phyloP scores from a whole-genome alignment of 2,329 filamentous ascomycete genomes.

The Colletotrichum agaves region DNA sequence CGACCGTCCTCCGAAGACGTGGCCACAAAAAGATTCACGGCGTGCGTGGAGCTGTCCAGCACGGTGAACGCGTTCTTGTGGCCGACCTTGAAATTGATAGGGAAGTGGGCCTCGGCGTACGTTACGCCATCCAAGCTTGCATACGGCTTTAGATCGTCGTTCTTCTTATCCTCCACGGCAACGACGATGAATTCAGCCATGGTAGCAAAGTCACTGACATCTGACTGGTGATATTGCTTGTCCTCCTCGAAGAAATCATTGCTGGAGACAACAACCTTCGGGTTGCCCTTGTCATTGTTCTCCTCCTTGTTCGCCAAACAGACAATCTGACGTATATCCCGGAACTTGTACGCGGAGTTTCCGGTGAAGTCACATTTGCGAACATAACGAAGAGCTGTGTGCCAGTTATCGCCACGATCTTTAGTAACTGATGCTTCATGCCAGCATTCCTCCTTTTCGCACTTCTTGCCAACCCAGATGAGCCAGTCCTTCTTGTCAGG shows the following conservation, averaged over 20 bases:
- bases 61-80: slow-evolving; percentile 90
- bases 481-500: slow-evolving; percentile 88
- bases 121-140: slow-evolving; percentile 85
- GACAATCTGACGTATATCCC: slow-evolving; percentile 65
- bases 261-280: slow-evolving; percentile 78
- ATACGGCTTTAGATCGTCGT: slow-evolving; percentile 77
- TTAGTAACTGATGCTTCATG: slow-evolving; percentile 79
- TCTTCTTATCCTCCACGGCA: slow-evolving; percentile 76
- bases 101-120: slow-evolving; percentile 88
- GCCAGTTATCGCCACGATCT: slow-evolving; percentile 85
- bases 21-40: slow-evolving; percentile 92
- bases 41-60: slow-evolving; percentile 92
- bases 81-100: slow-evolving; percentile 81
- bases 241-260: slow-evolving; percentile 79
- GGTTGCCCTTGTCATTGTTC: slow-evolving; percentile 70
- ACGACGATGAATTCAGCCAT: slow-evolving; percentile 98
- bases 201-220: slow-evolving; percentile 87
- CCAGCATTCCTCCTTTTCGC: slow-evolving; percentile 73
- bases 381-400: slow-evolving; percentile 77
- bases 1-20: slow-evolving; percentile 73
- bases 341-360: slow-evolving; percentile 65
- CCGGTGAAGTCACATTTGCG: slow-evolving; percentile 89
- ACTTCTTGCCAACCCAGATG: slow-evolving; percentile 86
- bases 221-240: slow-evolving; percentile 69
- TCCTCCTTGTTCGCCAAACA: slow-evolving; percentile 69